Conservation (phyloP, 1,139 yeast genomes). For the Pichia inconspicua region DNA sequence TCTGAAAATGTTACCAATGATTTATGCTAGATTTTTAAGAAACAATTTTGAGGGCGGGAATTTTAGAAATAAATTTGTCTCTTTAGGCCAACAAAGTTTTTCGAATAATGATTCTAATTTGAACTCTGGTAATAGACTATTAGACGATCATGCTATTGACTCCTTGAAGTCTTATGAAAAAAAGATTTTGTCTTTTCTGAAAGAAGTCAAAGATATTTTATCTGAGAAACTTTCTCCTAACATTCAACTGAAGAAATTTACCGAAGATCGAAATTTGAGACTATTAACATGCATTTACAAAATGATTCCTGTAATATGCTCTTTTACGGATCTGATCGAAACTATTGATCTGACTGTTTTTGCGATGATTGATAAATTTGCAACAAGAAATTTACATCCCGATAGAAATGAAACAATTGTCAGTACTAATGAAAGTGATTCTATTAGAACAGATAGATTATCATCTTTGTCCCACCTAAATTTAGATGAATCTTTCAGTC, state of each 20-base stretch:
- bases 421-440: neutral
- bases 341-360: conserved; percentile 58
- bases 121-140: conserved; percentile 37
- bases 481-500: neutral
- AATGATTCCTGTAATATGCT: conserved; percentile 41
- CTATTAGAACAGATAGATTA: neutral
- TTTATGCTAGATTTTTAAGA: conserved; percentile 57
- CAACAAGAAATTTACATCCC: conserved; percentile 8
- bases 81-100: conserved; percentile 8
- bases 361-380: conserved; percentile 24
- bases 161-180: conserved; percentile 32
- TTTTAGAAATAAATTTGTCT: conserved; percentile 61
- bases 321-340: conserved; percentile 47
- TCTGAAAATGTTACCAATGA: conserved; percentile 45
- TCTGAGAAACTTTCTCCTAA: conserved; percentile 32
- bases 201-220: conserved; percentile 36
- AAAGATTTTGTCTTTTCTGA: conserved; percentile 34
- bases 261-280: conserved; percentile 45
- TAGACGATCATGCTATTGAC: conserved; percentile 43
- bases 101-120: conserved; percentile 16
- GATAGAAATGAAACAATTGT: conserved; percentile 17
- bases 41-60: conserved; percentile 67
- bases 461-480: neutral
- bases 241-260: conserved; percentile 22
- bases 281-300: conserved; percentile 48